A percentile compares a stretch with the other conserved stretches of the same genome.
Conservation (phyloP, 306 rosid genomes). For the Fragaria iinumae region DNA sequence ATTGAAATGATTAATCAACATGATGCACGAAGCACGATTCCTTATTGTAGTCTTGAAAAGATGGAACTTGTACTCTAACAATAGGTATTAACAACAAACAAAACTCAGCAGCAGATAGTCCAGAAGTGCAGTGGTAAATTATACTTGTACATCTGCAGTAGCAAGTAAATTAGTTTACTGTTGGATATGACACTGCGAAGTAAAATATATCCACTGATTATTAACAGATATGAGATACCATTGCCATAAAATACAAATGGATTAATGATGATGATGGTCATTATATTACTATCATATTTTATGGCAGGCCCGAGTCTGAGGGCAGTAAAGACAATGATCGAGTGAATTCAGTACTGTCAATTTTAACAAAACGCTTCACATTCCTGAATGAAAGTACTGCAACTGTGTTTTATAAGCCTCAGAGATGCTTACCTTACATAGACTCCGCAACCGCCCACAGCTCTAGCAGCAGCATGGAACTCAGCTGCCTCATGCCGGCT, state of each 20-base stretch:
- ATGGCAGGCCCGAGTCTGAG: not conserved
- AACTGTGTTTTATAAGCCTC: not conserved
- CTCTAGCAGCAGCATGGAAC: conserved; percentile 46
- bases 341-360: not conserved
- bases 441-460: conserved; percentile 45
- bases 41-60: not conserved
- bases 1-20: not conserved
- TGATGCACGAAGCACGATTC: not conserved
- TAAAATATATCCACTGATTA: not conserved
- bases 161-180: not conserved
- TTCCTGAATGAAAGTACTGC: not conserved
- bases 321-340: not conserved
- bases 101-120: not conserved
- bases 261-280: not conserved
- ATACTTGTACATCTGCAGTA: not conserved
- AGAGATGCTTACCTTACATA: conserved; percentile 37
- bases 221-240: not conserved
- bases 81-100: not conserved
- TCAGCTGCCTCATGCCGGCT: conserved; percentile 38
- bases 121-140: not conserved
- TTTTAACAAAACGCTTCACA: not conserved
- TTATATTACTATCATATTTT: not conserved
- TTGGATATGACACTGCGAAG: not conserved
- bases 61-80: conserved; percentile 2
- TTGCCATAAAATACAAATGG: not conserved